Evolutionary conservation across 2,329 filamentous ascomycete genomes (phyloP), one percentile per base, ranked within the genome.

Genomic region (Pseudopyricularia cyperi): DNA sequence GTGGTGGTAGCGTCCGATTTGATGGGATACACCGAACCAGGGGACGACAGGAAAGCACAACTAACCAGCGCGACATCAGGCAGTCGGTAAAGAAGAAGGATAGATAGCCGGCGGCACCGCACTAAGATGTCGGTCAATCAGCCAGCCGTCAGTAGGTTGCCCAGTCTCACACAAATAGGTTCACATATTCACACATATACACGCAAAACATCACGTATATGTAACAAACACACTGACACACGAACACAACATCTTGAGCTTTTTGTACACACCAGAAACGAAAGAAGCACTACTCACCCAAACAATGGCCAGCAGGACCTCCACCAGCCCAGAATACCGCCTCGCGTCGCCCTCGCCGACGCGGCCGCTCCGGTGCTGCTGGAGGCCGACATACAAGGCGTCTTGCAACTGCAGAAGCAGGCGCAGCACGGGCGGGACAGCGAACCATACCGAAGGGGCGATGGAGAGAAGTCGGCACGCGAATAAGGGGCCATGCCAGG

Each of bases 51-150:
- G 39, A 37, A 32, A 17, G 44, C 19, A 48, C 14, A 19, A 49
- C 74, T 46, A 62, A 87, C 84, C 86, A 90, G 68, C 87, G 74
- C 55, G 85, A 89, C 85, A 90, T 89, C 60, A 90, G 77, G 66
- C 85, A 88, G 68, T 90, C 86, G 53, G 85, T 87, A 64, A 90
- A 90, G 70, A 88, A 87, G 66, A 88, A 90, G 50, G 84, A 85
- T 55, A 89, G 75, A 65, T 89, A 88, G 52, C 83, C 86, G 19
- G 84, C 87, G 54, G 85, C 82, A 61, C 79, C 81, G 69, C 85
- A 89, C 85, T 88, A 19, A 11, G 17, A 2, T 5, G 37, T 42
- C 5, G 37, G 37, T 17, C 7, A 19, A 9, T 7, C 11, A 19
- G 37, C n/a, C 8, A 12, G 39, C 24, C 22, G 39, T 44, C 22